Conservation (phyloP, 1,284 basidiomycete genomes). For the Naganishia cerealis region DNA sequence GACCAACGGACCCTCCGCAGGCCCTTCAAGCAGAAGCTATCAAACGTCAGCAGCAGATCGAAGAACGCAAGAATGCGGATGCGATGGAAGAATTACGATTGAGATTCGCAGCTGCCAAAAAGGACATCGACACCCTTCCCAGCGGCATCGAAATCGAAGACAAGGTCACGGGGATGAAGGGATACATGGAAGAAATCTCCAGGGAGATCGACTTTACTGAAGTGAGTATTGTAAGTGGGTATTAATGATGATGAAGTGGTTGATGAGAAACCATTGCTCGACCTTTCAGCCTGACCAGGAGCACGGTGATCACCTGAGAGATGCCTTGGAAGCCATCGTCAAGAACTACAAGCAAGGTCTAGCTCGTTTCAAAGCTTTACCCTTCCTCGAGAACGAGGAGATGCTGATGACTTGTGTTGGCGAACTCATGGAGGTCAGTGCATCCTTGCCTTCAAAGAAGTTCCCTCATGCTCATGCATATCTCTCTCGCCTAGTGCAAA, state of each 20-base stretch:
- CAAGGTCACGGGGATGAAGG: constrained; percentile 1
- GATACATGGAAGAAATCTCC: not conserved
- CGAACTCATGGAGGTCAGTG: constrained; percentile 18
- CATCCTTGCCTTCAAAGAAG: too few relatives aligned
- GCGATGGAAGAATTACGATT: constrained; percentile 22
- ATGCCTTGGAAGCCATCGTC: constrained; percentile 16
- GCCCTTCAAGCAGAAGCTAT: constrained; percentile 14
- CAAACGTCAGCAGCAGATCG: constrained; percentile 17
- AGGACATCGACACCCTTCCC: constrained; percentile 8
- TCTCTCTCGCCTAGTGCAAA: not conserved
- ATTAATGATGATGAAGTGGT: not conserved
- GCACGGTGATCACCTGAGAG: constrained; percentile 3
- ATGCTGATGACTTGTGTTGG: constrained; percentile 25
- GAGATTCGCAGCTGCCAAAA: constrained; percentile 8
- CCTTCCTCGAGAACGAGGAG: constrained; percentile 23
- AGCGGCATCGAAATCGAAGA: constrained; percentile 1
- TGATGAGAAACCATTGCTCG: not conserved
- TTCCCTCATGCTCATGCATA: not conserved
- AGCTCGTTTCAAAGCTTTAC: constrained; percentile 19
- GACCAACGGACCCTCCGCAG: not conserved
- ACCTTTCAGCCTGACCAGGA: constrained; percentile 16
- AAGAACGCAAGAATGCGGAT: constrained; percentile 21
- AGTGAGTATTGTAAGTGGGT: not conserved
- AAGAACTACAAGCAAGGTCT: constrained; percentile 26
- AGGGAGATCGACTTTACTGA: constrained; percentile 23